Conservation (phyloP, 345 rosid genomes). For the Gossypium mustelinum region DNA sequence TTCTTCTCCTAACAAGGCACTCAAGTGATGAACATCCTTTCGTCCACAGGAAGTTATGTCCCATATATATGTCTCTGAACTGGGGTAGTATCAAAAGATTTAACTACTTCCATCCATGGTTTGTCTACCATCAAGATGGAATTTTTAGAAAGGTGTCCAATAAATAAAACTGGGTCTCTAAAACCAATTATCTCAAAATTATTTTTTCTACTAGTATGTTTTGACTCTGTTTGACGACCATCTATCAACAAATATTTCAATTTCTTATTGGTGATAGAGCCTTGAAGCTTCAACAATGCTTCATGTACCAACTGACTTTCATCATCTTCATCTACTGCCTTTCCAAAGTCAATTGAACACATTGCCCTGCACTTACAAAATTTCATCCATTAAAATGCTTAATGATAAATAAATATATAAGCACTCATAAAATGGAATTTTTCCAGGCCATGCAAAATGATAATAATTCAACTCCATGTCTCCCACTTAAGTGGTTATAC, state of each 20-base stretch:
- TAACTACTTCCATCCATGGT: constrained; percentile 89
- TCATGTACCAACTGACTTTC: constrained; percentile 45
- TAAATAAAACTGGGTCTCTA: constrained; percentile 81
- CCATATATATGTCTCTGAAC: constrained; percentile 93
- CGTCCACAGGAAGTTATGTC: constrained; percentile 31
- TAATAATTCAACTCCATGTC: background rate
- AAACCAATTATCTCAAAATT: constrained; percentile 75
- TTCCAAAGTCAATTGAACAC: constrained; percentile 78
- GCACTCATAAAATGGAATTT: background rate
- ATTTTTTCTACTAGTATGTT: constrained; percentile 40
- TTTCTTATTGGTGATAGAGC: constrained; percentile 35
- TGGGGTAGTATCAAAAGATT: constrained; percentile 64
- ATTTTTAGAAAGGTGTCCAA: constrained; percentile 73
- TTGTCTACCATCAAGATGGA: constrained; percentile 76
- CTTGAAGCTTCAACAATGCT: constrained; percentile 42
- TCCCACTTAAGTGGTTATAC: too few relatives aligned
- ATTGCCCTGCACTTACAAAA: constrained; percentile 56
- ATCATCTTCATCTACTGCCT: constrained; percentile 64
- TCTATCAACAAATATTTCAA: constrained; percentile 52
- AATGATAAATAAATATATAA: background rate
- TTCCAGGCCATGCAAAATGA: background rate
- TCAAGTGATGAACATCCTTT: background rate
- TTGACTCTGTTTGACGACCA: constrained; percentile 34
- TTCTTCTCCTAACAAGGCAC: background rate
- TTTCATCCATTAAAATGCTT: background rate